Conservation (phyloP, 768 basidiomycete species). For the Coprinellus micaceus region DNA sequence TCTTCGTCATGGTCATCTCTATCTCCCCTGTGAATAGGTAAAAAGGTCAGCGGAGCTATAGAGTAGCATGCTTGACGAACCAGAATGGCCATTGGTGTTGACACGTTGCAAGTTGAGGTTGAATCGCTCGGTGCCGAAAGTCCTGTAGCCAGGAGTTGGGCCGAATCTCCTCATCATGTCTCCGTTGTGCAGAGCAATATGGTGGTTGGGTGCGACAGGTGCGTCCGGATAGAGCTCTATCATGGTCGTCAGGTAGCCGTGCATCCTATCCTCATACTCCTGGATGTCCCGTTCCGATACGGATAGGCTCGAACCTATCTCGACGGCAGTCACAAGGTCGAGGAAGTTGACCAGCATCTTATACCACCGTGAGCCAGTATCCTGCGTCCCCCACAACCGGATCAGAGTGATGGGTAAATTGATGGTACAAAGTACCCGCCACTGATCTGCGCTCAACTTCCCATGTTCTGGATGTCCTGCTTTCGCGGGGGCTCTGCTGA, state of each 20-base stretch:
- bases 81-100: background rate
- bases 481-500: slow-evolving; percentile 17
- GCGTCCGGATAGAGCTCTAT: slow-evolving; percentile 27
- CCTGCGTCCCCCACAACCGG: slow-evolving; percentile 29
- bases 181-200: slow-evolving; percentile 36
- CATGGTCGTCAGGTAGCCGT: slow-evolving; percentile 28
- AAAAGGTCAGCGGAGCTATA: too few species aligned
- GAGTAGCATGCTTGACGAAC: too few species aligned
- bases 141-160: slow-evolving; percentile 32
- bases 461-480: slow-evolving; percentile 21
- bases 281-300: slow-evolving; percentile 19
- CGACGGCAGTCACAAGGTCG: slow-evolving; percentile 31
- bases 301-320: slow-evolving; percentile 22
- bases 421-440: slow-evolving; percentile 29
- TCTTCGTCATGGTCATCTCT: background rate
- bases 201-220: slow-evolving; percentile 33
- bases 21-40: background rate
- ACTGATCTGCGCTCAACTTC: slow-evolving; percentile 33
- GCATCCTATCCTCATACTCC: slow-evolving; percentile 26
- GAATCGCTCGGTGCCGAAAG: slow-evolving; percentile 32
- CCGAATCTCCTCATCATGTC: slow-evolving; percentile 28
- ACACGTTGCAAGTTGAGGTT: slow-evolving; percentile 9
- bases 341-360: slow-evolving; percentile 31
- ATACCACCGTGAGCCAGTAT: slow-evolving; percentile 7
- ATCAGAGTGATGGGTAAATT: slow-evolving; percentile 34